These are phyloP conservation scores for Cercospora sp. DNA, from an alignment of 2,329 filamentous ascomycete species.

Conservation along the genomic window DNA sequence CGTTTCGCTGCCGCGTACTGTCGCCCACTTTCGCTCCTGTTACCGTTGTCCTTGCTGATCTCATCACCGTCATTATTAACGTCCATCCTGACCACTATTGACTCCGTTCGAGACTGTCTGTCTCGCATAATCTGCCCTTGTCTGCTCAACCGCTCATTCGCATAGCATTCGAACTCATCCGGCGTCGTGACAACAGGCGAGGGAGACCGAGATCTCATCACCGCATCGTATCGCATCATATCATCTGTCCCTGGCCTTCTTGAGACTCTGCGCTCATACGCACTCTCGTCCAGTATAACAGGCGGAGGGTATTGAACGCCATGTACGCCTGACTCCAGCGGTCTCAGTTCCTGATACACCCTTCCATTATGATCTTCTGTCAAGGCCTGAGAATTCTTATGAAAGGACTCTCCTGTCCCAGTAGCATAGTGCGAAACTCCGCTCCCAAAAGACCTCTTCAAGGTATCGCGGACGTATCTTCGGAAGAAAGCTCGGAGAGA, in stretches of 20 bases:
- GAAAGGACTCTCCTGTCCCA: background rate
- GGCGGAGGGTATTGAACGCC: conserved; percentile 16
- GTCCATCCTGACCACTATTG: conserved; percentile 16
- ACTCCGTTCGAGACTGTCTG: conserved; percentile 10
- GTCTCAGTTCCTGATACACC: conserved; percentile 17
- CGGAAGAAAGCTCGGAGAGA: conserved; percentile 35
- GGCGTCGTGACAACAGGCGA: conserved; percentile 20
- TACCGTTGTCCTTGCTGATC: background rate
- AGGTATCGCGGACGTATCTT: conserved; percentile 29
- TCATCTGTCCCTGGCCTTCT: background rate
- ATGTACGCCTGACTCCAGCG: conserved; percentile 21
- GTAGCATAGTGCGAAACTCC: conserved; percentile 21
- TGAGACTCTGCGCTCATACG: background rate
- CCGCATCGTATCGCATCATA: background rate
- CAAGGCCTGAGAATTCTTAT: background rate
- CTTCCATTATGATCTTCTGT: background rate
- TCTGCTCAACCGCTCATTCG: conserved; percentile 18
- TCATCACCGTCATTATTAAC: background rate
- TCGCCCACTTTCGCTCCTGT: background rate
- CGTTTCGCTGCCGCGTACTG: background rate
- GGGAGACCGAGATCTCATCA: background rate
- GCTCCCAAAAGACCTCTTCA: conserved; percentile 20
- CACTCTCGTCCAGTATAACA: conserved; percentile 12
- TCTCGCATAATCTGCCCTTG: conserved; percentile 16
- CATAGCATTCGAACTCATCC: conserved; percentile 29